Evolutionary conservation across 2,329 filamentous ascomycete genomes (phyloP).

Genomic region (Aureobasidium sp.): DNA sequence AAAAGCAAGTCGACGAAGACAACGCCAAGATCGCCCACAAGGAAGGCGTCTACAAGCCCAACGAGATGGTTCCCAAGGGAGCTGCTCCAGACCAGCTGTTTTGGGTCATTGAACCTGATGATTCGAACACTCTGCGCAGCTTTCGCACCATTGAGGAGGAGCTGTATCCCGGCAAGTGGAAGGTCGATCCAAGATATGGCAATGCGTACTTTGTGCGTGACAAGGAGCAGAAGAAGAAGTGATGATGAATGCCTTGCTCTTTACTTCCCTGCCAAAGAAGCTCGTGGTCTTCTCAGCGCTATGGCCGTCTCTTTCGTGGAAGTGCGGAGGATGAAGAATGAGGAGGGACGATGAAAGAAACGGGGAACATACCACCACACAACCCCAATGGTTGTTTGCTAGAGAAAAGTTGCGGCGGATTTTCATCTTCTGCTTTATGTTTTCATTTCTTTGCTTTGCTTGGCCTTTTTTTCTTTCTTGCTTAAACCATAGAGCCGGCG

Average conservation of each 20-base stretch:
- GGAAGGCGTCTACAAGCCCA: slow-evolving; percentile 29
- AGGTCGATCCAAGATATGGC: slow-evolving; percentile 28
- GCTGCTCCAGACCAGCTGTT: slow-evolving; percentile 30
- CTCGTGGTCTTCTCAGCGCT: not conserved
- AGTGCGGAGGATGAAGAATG: not conserved
- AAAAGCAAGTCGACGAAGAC: slow-evolving; percentile 32
- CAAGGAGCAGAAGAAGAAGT: slow-evolving; percentile 24
- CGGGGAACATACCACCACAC: not conserved
- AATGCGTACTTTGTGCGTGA: slow-evolving; percentile 30
- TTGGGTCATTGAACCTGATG: slow-evolving; percentile 31
- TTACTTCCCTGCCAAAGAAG: not conserved
- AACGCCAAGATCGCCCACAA: slow-evolving; percentile 31
- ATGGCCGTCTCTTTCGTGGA: not conserved
- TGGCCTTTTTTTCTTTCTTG: not conserved
- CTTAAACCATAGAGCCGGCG: not conserved
- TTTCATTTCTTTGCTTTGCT: not conserved
- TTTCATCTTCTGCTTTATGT: not conserved
- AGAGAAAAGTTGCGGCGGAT: not conserved
- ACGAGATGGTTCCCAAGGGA: slow-evolving; percentile 28
- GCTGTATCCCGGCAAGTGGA: slow-evolving; percentile 29
- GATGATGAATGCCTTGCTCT: not conserved
- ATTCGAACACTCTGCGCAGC: slow-evolving; percentile 25
- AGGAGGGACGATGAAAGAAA: not conserved
- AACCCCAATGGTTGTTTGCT: not conserved
- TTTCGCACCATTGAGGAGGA: slow-evolving; percentile 29